A percentile compares a stretch with the other conserved stretches of the same genome.
Conservation (phyloP, 2,329 filamentous ascomycete genomes). For the Aureobasidium sp. region DNA sequence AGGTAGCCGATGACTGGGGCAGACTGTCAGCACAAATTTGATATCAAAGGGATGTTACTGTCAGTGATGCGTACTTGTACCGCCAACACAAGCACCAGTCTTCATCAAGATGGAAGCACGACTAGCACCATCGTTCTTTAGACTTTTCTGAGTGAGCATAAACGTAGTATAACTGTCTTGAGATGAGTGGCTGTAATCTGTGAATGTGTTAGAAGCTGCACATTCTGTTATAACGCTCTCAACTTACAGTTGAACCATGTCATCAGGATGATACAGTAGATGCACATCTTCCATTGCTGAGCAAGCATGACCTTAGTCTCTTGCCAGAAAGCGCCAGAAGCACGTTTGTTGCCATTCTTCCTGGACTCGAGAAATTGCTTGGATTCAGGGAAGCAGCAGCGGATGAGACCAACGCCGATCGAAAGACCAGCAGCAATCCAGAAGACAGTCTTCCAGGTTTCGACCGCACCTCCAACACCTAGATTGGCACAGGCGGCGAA, state of each 20-base stretch:
- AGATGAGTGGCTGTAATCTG: conserved; percentile 67
- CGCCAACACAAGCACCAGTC: conserved; percentile 53
- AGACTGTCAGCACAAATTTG: conserved; percentile 23
- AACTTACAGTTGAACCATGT: conserved; percentile 44
- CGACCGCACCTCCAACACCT: conserved; percentile 54
- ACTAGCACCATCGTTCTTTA: conserved; percentile 54
- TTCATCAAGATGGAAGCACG: conserved; percentile 79
- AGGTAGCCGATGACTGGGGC: conserved; percentile 63
- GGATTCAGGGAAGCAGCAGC: conserved; percentile 63
- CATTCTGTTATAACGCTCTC: rapidly evolving
- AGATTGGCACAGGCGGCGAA: conserved; percentile 68
- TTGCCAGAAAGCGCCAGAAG: conserved; percentile 51
- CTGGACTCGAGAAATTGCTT: conserved; percentile 66
- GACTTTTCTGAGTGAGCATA: conserved; percentile 63
- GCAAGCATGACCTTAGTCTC: conserved; percentile 60
- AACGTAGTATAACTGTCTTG: conserved; percentile 79
- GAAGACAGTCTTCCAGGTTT: conserved; percentile 68
- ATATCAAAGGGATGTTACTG: no score
- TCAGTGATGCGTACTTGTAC: not conserved
- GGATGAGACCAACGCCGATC: conserved; percentile 58
- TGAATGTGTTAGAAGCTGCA: conserved; percentile 28
- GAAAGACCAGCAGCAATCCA: conserved; percentile 63
- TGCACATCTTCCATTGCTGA: conserved; percentile 65
- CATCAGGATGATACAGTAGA: conserved; percentile 74
- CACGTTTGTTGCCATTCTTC: conserved; percentile 45